Evolutionary conservation across 192 early-diverging fungal species (phyloP).

Genomic region (Backusella westeae): DNA sequence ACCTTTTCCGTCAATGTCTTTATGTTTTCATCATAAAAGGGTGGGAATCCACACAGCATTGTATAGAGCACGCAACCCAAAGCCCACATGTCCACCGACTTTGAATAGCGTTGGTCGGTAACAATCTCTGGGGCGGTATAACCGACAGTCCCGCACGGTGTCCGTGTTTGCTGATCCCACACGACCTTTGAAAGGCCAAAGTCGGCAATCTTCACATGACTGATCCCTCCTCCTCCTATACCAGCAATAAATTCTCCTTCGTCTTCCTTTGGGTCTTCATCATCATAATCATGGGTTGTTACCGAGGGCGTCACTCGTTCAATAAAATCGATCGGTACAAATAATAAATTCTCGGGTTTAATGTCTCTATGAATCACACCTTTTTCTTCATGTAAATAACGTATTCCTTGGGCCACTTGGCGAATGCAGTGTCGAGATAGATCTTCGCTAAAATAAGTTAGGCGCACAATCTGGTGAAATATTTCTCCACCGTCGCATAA

Average conservation of each 20-base stretch:
- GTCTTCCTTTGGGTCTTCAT: conserved; percentile 64
- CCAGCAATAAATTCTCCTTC: conserved; percentile 74
- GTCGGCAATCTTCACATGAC: conserved; percentile 84
- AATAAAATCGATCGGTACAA: conserved; percentile 68
- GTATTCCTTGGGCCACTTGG: conserved; percentile 85
- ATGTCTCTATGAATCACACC: conserved; percentile 88
- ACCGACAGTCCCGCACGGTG: conserved; percentile 92
- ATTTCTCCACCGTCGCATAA: conserved; percentile 87
- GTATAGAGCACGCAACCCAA: conserved; percentile 86
- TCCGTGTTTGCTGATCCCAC: conserved; percentile 81
- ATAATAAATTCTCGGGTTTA: conserved; percentile 89
- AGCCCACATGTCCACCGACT: conserved; percentile 85
- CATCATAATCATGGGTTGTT: conserved; percentile 48
- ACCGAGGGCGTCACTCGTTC: background rate
- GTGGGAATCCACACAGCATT: conserved; percentile 76
- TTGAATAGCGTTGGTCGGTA: conserved; percentile 76
- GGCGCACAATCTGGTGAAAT: conserved; percentile 80
- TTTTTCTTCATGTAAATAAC: conserved; percentile 80
- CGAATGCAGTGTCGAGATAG: conserved; percentile 77
- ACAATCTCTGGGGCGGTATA: conserved; percentile 95
- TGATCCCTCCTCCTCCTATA: conserved; percentile 81
- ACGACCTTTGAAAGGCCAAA: conserved; percentile 89
- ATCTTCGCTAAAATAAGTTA: conserved; percentile 81
- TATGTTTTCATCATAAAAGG: conserved; percentile 82
- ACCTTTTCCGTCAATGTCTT: conserved; percentile 82